Percentiles rank a stretch among this genome's conserved stretches.
These are phyloP conservation scores for Fraxinus dipetala DNA, from an alignment of 305 asterid genomes.

Conservation along the genomic window DNA sequence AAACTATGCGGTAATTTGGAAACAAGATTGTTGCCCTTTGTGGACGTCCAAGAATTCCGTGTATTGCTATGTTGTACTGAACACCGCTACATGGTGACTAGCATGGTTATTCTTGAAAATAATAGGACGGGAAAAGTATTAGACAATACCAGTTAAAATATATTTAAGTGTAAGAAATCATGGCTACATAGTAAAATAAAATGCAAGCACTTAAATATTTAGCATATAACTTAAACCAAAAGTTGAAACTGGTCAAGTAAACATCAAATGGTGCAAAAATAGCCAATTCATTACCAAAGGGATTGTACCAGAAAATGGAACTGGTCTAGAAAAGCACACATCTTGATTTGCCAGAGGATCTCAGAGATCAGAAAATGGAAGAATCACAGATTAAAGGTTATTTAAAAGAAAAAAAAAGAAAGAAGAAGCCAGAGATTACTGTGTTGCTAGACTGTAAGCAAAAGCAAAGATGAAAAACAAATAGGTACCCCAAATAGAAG, in stretches of 20 bases:
- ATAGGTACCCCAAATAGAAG: not conserved
- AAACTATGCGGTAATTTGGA: not conserved
- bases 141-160: not conserved
- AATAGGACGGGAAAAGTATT: not conserved
- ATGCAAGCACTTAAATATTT: not conserved
- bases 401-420: not conserved
- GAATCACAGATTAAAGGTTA: not conserved
- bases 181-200: not conserved
- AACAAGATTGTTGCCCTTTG: not conserved
- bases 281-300: not conserved
- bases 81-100: not conserved
- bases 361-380: not conserved
- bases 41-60: not conserved
- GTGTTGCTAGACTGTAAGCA: not conserved
- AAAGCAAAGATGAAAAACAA: not conserved
- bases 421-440: not conserved
- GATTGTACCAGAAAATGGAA: not conserved
- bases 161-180: not conserved
- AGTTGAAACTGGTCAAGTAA: not conserved
- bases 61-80: not conserved
- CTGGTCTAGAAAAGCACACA: not conserved
- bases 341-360: not conserved
- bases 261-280: not conserved
- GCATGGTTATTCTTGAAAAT: not conserved
- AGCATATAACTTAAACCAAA: not conserved